A percentile compares a stretch with the other conserved stretches of the same genome.
These are phyloP conservation scores for Zelonia costaricensis DNA, from an alignment of 208 protist genomes.

Conservation along the genomic window DNA sequence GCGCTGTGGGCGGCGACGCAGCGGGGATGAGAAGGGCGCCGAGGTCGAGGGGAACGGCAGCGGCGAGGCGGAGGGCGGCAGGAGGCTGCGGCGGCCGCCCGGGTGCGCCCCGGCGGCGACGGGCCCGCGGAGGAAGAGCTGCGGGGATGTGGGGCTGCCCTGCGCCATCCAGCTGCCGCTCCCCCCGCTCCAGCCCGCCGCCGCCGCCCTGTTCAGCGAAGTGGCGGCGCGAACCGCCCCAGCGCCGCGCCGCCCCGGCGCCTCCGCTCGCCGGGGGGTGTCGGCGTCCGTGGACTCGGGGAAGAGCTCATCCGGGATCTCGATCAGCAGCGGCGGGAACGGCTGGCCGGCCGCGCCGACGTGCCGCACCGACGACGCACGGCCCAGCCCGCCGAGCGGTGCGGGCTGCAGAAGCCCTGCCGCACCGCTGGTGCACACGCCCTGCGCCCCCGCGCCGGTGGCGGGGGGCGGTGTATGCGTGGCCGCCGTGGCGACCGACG, in stretches of 20 bases:
- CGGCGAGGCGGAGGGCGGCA: no score
- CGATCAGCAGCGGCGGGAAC: conserved; percentile 24
- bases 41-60: no score
- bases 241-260: not conserved
- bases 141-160: conserved; percentile 1
- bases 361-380: not conserved
- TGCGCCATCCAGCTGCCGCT: not conserved
- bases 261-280: conserved; percentile 1
- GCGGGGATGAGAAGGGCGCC: no score
- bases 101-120: not conserved
- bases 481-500: no score
- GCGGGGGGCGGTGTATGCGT: not conserved
- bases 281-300: conserved; percentile 8
- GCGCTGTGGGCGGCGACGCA: no score
- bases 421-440: not conserved
- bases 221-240: no score
- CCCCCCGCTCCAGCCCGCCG: no score
- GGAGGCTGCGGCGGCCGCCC: not conserved
- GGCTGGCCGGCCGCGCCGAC: not conserved
- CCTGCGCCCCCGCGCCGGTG: not conserved
- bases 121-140: not conserved
- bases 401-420: not conserved
- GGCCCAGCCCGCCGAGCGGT: no score
- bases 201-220: no score
- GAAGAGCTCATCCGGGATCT: conserved; percentile 28